Percentiles rank a stretch among this genome's conserved stretches.
phyloP scores from a whole-genome alignment of 169 alveolate genomes.

The Eimeria praecox region DNA sequence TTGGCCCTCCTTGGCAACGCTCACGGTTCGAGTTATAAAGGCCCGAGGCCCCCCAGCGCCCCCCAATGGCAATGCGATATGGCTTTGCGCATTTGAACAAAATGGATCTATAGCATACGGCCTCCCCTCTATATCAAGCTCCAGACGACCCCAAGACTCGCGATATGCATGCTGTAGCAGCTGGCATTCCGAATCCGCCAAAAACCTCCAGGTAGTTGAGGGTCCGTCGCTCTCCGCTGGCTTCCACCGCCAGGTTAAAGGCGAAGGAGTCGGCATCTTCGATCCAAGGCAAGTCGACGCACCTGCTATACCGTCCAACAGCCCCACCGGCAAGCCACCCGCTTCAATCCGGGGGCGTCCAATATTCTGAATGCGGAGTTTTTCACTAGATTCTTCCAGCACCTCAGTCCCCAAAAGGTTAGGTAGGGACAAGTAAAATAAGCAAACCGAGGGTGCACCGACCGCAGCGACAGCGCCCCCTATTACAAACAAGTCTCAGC shows the following conservation, averaged over 20 bases:
- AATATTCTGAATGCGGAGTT: background rate
- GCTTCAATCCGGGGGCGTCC: background rate
- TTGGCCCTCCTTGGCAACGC: background rate
- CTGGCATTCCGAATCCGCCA: constrained; percentile 19
- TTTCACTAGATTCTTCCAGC: background rate
- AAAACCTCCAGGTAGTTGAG: background rate
- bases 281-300: background rate
- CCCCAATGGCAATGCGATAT: constrained; percentile 2
- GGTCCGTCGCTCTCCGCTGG: background rate
- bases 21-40: background rate
- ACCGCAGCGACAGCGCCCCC: background rate
- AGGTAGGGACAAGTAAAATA: background rate
- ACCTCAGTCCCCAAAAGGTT: background rate
- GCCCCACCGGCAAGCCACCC: background rate
- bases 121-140: constrained; percentile 12
- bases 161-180: constrained; percentile 31
- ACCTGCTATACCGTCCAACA: background rate
- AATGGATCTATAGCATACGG: constrained; percentile 4
- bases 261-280: background rate
- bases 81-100: background rate
- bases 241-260: constrained; percentile 6
- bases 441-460: background rate
- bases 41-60: background rate
- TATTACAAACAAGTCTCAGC: background rate
- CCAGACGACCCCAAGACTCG: constrained; percentile 59